Evolutionary conservation across 106 monocot genomes (phyloP).

Genomic region (Dendrobium nobile): DNA sequence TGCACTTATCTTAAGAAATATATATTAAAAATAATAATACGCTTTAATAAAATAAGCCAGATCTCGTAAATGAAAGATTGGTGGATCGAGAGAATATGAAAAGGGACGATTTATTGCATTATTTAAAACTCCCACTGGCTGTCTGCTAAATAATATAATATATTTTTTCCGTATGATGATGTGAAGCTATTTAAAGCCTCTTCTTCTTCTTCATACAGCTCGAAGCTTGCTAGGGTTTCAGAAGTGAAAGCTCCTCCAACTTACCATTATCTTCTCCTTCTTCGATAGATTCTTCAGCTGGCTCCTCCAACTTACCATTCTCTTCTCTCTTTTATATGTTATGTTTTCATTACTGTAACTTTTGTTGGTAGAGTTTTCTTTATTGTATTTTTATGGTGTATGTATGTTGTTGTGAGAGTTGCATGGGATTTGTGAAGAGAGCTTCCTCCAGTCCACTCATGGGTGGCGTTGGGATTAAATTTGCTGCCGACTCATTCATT

Average conservation of each 20-base stretch:
- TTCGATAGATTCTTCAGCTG: not conserved
- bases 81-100: not conserved
- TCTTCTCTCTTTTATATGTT: no score
- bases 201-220: not conserved
- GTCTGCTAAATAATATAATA: not conserved
- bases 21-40: not conserved
- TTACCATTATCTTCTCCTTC: not conserved
- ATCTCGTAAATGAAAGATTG: not conserved
- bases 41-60: not conserved
- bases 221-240: not conserved
- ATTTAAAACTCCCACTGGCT: not conserved
- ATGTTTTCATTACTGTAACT: no score
- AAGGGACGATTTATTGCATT: not conserved
- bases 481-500: constrained; percentile 75
- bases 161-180: not conserved
- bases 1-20: not conserved
- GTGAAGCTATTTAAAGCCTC: constrained; percentile 8
- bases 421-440: constrained; percentile 35
- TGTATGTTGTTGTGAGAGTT: not conserved
- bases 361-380: not conserved
- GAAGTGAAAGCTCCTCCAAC: not conserved
- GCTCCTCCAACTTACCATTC: not conserved
- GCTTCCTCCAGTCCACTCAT: constrained; percentile 81
- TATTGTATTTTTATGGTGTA: not conserved
- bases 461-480: constrained; percentile 23